These are phyloP conservation scores for Protoeuglena noctilucae DNA, from an alignment of 139 green algal genomes.

Conservation along the genomic window DNA sequence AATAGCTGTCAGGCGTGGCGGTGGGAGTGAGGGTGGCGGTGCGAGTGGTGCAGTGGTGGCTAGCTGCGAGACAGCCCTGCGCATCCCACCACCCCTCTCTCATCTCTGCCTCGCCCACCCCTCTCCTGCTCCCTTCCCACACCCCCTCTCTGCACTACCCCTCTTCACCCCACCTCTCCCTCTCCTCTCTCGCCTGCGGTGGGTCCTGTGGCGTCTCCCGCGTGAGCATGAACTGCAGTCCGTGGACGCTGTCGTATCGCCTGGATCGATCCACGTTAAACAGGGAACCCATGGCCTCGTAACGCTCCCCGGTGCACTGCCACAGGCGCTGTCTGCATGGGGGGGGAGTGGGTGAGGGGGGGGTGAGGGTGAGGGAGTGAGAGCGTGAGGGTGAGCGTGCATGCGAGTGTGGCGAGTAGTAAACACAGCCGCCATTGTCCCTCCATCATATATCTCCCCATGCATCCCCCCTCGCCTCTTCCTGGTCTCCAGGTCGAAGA, in stretches of 20 bases:
- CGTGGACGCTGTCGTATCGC: constrained; percentile 27
- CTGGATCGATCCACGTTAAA: constrained; percentile 32
- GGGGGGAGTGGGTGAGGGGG: too few species aligned
- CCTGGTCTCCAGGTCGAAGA: constrained; percentile 43
- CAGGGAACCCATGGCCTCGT: constrained; percentile 52
- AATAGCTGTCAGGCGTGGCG: too few species aligned
- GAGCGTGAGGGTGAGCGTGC: too few species aligned
- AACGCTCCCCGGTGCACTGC: constrained; percentile 50
- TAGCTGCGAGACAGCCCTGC: too few species aligned
- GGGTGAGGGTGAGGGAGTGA: too few species aligned
- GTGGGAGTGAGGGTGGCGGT: too few species aligned
- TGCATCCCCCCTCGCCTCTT: too few species aligned
- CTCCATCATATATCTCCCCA: not conserved
- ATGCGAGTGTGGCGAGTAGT: too few species aligned
- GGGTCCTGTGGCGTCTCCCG: constrained; percentile 37
- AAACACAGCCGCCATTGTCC: too few species aligned
- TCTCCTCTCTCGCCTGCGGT: constrained; percentile 19
- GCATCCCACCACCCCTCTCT: too few species aligned
- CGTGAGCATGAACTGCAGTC: constrained; percentile 35
- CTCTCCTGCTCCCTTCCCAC: constrained; percentile 1
- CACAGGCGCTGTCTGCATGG: constrained; percentile 68
- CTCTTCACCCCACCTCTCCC: not conserved
- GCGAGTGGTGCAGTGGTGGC: too few species aligned
- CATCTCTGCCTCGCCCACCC: too few species aligned
- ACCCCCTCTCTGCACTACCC: not conserved